Conservation (phyloP, 768 basidiomycete species). For the Tulasnella sp. region DNA sequence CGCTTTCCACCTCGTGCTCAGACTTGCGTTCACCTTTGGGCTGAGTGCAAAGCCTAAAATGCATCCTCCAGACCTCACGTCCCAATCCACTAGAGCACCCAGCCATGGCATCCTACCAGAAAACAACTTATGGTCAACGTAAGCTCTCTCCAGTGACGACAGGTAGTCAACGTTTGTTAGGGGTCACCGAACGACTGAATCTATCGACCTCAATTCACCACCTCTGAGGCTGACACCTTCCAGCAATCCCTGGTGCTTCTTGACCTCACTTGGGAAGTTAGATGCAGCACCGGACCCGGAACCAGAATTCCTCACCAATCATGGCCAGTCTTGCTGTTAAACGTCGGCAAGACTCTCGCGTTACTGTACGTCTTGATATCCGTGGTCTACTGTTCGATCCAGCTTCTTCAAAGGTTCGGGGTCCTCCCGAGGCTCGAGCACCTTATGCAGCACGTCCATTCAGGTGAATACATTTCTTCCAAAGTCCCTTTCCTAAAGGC, state of each 20-base stretch:
- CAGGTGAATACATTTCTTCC: background rate
- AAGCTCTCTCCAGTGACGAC: background rate
- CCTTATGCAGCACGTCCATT: background rate
- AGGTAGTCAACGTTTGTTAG: background rate
- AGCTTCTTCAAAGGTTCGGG: background rate
- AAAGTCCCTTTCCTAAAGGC: background rate
- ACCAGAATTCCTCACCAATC: background rate
- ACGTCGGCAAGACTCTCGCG: background rate
- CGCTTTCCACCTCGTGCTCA: background rate
- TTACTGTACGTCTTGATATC: background rate
- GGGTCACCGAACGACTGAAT: background rate
- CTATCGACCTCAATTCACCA: background rate
- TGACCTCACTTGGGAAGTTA: background rate
- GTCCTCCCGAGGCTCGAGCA: background rate
- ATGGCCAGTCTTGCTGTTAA: background rate
- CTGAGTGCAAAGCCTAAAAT: background rate
- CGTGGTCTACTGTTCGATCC: background rate
- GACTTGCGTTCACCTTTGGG: background rate
- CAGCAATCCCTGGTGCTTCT: background rate
- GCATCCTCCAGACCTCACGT: background rate
- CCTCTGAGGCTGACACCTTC: background rate
- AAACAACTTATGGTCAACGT: background rate
- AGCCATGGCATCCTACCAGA: conserved; percentile 4
- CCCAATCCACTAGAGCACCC: background rate
- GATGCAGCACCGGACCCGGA: background rate